Conservation (phyloP, 768 basidiomycete genomes). For the Mycena venus region DNA sequence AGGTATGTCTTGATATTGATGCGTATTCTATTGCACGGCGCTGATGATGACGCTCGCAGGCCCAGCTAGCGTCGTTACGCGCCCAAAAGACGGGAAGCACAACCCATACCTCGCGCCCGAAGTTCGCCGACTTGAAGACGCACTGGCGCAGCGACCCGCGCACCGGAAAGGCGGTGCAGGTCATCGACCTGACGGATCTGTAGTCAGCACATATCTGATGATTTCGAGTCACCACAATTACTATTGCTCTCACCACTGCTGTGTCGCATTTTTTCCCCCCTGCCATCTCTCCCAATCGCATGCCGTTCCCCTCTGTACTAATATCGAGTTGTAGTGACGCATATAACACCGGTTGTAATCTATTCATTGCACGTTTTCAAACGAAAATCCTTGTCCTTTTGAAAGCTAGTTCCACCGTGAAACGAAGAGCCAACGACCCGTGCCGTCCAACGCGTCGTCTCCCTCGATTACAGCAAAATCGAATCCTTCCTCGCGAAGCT, state of each 20-base stretch:
- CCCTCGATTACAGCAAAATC: too few species aligned
- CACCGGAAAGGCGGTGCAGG: slow-evolving; percentile 19
- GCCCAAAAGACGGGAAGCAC: neutral
- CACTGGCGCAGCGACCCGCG: slow-evolving; percentile 20
- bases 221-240: neutral
- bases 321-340: neutral
- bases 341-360: neutral
- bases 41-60: slow-evolving; percentile 1
- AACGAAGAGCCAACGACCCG: too few species aligned
- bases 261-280: neutral
- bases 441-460: too few species aligned
- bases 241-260: neutral
- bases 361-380: neutral
- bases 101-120: neutral
- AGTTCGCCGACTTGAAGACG: slow-evolving; percentile 6
- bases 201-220: neutral
- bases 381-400: neutral
- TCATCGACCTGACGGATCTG: slow-evolving; percentile 31
- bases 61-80: slow-evolving; percentile 1
- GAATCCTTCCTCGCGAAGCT: too few species aligned
- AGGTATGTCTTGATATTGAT: slow-evolving; percentile 12
- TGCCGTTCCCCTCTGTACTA: neutral
- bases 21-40: neutral
- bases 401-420: too few species aligned
- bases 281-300: neutral